These are phyloP conservation scores for Botryotinia narcissicola DNA, from an alignment of 2,329 filamentous ascomycete species.

Conservation along the genomic window DNA sequence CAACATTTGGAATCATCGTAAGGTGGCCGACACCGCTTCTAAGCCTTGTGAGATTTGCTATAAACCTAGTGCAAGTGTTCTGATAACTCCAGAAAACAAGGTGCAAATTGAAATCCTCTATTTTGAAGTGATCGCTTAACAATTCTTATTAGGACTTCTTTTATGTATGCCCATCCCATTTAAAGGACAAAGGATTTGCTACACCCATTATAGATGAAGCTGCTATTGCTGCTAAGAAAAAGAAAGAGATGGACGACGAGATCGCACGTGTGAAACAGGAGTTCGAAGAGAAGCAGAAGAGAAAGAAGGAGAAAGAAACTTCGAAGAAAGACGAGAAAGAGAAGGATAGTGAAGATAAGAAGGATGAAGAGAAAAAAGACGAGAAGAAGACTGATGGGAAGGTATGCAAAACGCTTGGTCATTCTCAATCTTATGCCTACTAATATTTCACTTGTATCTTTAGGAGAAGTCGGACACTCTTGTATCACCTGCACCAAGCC, in stretches of 20 bases:
- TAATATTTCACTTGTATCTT: constrained; percentile 19
- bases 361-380: constrained; percentile 44
- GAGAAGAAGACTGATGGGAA: constrained; percentile 44
- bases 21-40: constrained; percentile 78
- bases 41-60: constrained; percentile 90
- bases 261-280: constrained; percentile 63
- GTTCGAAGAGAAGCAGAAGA: constrained; percentile 75
- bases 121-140: neutral
- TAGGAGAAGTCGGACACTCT: constrained; percentile 33
- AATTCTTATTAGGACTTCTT: constrained; percentile 69
- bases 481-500: constrained; percentile 7
- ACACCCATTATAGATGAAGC: constrained; percentile 69
- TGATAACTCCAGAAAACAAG: constrained; percentile 88
- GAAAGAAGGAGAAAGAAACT: constrained; percentile 64
- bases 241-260: constrained; percentile 63
- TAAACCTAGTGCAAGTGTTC: constrained; percentile 80
- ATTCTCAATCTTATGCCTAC: neutral
- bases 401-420: constrained; percentile 32
- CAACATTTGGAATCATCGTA: constrained; percentile 82
- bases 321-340: constrained; percentile 56
- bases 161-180: constrained; percentile 79
- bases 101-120: constrained; percentile 45
- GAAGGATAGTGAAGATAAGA: constrained; percentile 45
- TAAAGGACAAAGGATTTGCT: constrained; percentile 82
- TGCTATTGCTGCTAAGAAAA: constrained; percentile 56